A percentile compares a stretch with the other conserved stretches of the same genome.
Evolutionary conservation across 176 grass and related monocot genomes (phyloP).

Genomic region (Aegilops umbellulata): DNA sequence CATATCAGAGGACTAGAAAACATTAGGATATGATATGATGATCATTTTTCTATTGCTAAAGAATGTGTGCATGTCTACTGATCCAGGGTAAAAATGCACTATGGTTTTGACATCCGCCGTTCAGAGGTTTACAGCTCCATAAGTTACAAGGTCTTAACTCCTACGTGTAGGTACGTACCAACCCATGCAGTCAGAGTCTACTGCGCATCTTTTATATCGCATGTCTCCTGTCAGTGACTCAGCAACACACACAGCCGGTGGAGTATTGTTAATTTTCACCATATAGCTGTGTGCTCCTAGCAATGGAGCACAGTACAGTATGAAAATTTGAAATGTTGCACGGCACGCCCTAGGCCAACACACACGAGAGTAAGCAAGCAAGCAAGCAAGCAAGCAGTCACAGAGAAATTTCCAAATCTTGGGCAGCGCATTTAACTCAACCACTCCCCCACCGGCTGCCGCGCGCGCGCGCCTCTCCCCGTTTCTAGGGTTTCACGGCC

Average conservation of each 20-base stretch:
- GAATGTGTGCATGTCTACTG: conserved; percentile 9
- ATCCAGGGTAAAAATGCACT: not conserved
- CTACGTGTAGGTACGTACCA: conserved; percentile 11
- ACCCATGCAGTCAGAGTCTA: conserved; percentile 19
- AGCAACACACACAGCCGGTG: not conserved
- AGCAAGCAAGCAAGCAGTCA: conserved; percentile 19
- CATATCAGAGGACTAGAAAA: conserved; percentile 25
- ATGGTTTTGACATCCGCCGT: conserved; percentile 6
- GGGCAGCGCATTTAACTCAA: conserved; percentile 60
- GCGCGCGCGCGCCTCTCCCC: not conserved
- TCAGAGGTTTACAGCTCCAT: conserved; percentile 19
- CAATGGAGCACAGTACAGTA: not conserved
- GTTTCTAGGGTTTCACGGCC: conserved; percentile 43
- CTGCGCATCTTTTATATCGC: conserved; percentile 25
- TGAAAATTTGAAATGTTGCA: conserved; percentile 34
- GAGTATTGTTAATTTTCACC: not conserved
- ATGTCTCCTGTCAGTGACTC: conserved; percentile 28
- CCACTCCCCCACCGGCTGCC: conserved; percentile 37
- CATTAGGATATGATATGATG: not conserved
- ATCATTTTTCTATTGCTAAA: conserved; percentile 33
- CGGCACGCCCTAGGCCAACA: conserved; percentile 15
- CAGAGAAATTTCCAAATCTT: conserved; percentile 49
- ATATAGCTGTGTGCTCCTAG: not conserved
- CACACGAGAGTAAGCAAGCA: conserved; percentile 23
- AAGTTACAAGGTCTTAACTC: not conserved